Conservation (phyloP, 768 basidiomycete species). For the Agrocybe chaxingu region DNA sequence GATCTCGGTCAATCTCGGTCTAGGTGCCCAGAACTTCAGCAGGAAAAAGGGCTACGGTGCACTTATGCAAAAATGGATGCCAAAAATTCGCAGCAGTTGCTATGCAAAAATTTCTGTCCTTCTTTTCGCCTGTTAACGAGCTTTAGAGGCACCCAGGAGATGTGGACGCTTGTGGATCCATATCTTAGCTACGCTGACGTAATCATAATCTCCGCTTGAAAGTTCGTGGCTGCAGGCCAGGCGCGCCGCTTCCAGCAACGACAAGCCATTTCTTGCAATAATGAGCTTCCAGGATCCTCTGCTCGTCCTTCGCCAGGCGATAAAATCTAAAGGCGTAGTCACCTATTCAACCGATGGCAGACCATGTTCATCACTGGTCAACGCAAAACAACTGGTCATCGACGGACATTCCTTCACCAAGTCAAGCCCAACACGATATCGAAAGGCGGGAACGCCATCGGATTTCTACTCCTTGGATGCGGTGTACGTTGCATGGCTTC, state of each 20-base stretch:
- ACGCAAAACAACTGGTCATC: constrained; percentile 67
- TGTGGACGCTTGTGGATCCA: too few relatives aligned
- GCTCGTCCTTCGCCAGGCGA: constrained; percentile 56
- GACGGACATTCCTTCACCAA: constrained; percentile 61
- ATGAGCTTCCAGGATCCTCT: constrained; percentile 48
- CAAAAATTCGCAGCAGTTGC: too few relatives aligned
- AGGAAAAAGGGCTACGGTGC: too few relatives aligned
- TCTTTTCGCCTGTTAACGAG: too few relatives aligned
- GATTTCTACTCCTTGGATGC: constrained; percentile 81
- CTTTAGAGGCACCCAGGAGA: too few relatives aligned
- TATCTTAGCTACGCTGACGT: too few relatives aligned
- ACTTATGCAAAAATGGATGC: too few relatives aligned
- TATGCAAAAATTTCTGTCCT: too few relatives aligned
- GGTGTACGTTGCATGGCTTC: constrained; percentile 80
- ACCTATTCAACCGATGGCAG: constrained; percentile 43
- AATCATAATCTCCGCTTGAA: neutral
- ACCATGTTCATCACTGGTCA: constrained; percentile 43
- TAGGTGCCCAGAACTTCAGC: too few relatives aligned
- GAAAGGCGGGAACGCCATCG: constrained; percentile 53
- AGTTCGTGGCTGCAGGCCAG: neutral
- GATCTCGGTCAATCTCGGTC: too few relatives aligned
- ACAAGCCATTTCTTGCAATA: neutral
- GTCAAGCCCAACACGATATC: constrained; percentile 72
- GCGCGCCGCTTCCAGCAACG: neutral
- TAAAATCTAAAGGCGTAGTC: constrained; percentile 50